Conservation (phyloP, 2,329 filamentous ascomycete species). For the Dissoconium aciculare region DNA sequence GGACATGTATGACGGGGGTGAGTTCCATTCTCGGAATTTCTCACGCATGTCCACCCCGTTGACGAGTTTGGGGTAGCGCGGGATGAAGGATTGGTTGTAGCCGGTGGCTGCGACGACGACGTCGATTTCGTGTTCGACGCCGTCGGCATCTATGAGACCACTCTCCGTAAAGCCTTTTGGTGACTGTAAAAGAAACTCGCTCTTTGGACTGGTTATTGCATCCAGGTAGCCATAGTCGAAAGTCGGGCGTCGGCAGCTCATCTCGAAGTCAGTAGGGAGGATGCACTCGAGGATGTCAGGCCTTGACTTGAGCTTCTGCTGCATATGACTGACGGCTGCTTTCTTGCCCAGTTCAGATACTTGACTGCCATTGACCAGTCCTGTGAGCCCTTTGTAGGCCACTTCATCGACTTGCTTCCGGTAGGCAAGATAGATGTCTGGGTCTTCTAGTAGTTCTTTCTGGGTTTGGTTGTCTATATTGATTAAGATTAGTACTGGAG, state of each 20-base stretch:
- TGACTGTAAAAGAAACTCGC: constrained; percentile 7
- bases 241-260: constrained; percentile 11
- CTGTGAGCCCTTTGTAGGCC: constrained; percentile 10
- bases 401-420: constrained; percentile 12
- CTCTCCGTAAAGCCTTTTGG: constrained; percentile 10
- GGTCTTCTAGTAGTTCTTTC: constrained; percentile 11
- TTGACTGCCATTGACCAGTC: constrained; percentile 13
- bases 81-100: constrained; percentile 11
- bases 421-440: constrained; percentile 12
- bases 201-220: constrained; percentile 10
- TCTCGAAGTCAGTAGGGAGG: constrained; percentile 12
- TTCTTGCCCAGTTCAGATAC: constrained; percentile 7
- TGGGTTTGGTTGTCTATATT: constrained; percentile 7
- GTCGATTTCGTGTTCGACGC: constrained; percentile 9
- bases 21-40: constrained; percentile 1
- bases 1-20: constrained; percentile 11
- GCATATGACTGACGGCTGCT: constrained; percentile 12
- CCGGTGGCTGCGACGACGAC: constrained; percentile 13
- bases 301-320: constrained; percentile 9
- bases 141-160: constrained; percentile 8
- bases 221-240: constrained; percentile 14
- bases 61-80: constrained; percentile 11
- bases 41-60: constrained; percentile 9
- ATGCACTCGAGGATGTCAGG: constrained; percentile 11
- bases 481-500: background rate